A percentile compares a stretch with the other conserved stretches of the same genome.
Conservation (phyloP, 352 stramenopile species). For the Globisporangium yorkense region DNA sequence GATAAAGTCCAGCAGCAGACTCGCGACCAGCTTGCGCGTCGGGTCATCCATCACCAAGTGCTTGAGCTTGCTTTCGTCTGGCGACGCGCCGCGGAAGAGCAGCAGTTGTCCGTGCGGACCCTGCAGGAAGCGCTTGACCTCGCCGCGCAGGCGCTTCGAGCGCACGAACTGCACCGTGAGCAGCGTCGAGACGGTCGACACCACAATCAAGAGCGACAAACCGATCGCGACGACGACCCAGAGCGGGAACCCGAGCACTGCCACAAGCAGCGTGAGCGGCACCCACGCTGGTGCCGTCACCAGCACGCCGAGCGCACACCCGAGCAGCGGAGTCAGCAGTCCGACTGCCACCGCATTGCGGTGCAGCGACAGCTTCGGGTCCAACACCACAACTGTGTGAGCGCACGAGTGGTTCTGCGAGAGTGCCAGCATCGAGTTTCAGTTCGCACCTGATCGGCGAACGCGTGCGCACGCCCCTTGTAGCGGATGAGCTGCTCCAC, state of each 20-base stretch:
- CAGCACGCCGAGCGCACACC: conserved; percentile 35
- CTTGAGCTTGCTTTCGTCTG: conserved; percentile 7
- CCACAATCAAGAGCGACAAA: conserved; percentile 34
- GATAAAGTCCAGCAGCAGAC: conserved; percentile 87
- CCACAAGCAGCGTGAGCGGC: conserved; percentile 44
- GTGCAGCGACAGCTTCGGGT: conserved; percentile 40
- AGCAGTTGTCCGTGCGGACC: conserved; percentile 55
- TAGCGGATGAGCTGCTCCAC: conserved; percentile 32
- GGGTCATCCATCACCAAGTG: conserved; percentile 45
- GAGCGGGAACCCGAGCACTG: conserved; percentile 51
- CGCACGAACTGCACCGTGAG: conserved; percentile 40
- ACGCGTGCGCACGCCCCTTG: conserved; percentile 25
- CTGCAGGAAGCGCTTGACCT: conserved; percentile 36
- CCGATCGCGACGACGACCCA: conserved; percentile 46
- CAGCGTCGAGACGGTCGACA: conserved; percentile 45
- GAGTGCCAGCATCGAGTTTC: no score
- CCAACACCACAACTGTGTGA: no score
- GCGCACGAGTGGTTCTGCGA: no score
- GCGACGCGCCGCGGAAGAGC: conserved; percentile 42
- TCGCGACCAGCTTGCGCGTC: conserved; percentile 55
- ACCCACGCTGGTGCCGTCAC: conserved; percentile 53
- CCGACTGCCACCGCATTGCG: conserved; percentile 50
- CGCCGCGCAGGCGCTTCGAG: conserved; percentile 37
- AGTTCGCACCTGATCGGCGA: conserved; percentile 34
- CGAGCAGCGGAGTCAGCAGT: conserved; percentile 37